Evolutionary conservation across 163 green algal genomes (phyloP).

Genomic region (Smithsoniella earleae): DNA sequence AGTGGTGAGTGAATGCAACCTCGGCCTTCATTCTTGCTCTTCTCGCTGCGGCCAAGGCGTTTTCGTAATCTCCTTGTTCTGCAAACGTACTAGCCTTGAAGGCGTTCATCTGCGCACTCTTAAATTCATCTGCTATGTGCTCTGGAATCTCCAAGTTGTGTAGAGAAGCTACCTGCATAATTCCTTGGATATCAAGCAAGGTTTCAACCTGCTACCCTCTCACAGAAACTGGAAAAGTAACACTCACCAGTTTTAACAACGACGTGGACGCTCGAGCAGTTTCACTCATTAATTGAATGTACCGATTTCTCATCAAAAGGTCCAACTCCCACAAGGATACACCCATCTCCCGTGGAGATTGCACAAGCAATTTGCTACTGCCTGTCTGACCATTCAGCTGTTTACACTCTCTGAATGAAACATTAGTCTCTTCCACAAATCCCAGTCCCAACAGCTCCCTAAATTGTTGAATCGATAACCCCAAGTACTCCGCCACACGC

Average conservation of each 20-base stretch:
- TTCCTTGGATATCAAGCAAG: too few relatives aligned
- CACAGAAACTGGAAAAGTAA: not conserved
- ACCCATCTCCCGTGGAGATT: not conserved
- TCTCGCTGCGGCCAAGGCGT: not conserved
- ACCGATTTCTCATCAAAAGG: not conserved
- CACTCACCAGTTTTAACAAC: conserved; percentile 5
- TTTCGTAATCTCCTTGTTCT: not conserved
- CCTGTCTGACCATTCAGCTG: too few relatives aligned
- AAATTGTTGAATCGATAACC: conserved; percentile 4
- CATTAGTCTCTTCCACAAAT: not conserved
- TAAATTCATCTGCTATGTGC: not conserved
- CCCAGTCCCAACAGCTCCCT: not conserved
- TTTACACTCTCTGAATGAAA: not conserved
- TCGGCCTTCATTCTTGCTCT: not conserved
- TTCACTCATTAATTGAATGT: not conserved
- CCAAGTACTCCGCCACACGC: not conserved
- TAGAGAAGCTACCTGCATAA: conserved; percentile 3
- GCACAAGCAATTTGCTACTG: too few relatives aligned
- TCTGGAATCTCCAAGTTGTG: conserved; percentile 10
- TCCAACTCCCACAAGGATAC: conserved; percentile 22
- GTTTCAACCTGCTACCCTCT: not conserved
- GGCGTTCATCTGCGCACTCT: not conserved
- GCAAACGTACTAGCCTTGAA: not conserved
- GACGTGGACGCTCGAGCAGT: not conserved
- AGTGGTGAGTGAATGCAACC: conserved; percentile 8